Evolutionary conservation across 805 yeast species (phyloP), one percentile per base, ranked within the genome.

Genomic region (Yarrowia sp.): DNA sequence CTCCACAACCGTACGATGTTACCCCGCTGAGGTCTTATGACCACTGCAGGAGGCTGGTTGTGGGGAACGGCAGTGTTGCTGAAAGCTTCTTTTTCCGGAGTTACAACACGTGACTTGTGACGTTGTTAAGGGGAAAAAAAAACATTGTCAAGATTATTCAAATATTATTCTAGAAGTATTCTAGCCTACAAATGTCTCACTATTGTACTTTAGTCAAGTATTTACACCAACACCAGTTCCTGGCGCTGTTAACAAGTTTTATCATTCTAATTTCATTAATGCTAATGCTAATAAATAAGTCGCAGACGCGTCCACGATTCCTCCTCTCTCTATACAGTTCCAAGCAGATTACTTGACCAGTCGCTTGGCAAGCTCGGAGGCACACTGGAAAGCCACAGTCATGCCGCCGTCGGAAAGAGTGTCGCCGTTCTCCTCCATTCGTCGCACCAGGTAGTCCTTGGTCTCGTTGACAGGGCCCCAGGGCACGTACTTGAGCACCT

Each of bases 401-500:
- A 68, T 66, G 35, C 75, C 75, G 12, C 72, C 73, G 24, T 69
- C 71, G 32, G 93, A 86, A 7, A 90, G 96, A 10, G 97, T 96
- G 76, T 92, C 97, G 24, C 97, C 97, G 73, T 92, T 92, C 78
- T 92, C 98, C 78, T 92, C 97, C 67, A 92, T 80, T 78, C 98
- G 85, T 80, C 98, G 86, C 67, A 87, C 79, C 67, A 92, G 78
- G 74, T 92, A 92, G 70, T 90, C 96, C 78, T 90, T 91, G 66
- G 97, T 92, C 78, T 93, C 98, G 70, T 85, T 77, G 65, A 96
- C 96, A 35, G 98, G 98, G 10, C 98, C 98, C 98, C 98, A 92
- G 17, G 98, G 96, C 67, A 92, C 97, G 74, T 93, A 92, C 78
- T 93, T 93, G 77, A 93, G 87, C 63, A 92, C 87, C 72, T 90